Percentiles rank a stretch among this genome's conserved stretches.
Evolutionary conservation across 179 eudicot species (phyloP).

Genomic region (Vitellaria paradoxa): DNA sequence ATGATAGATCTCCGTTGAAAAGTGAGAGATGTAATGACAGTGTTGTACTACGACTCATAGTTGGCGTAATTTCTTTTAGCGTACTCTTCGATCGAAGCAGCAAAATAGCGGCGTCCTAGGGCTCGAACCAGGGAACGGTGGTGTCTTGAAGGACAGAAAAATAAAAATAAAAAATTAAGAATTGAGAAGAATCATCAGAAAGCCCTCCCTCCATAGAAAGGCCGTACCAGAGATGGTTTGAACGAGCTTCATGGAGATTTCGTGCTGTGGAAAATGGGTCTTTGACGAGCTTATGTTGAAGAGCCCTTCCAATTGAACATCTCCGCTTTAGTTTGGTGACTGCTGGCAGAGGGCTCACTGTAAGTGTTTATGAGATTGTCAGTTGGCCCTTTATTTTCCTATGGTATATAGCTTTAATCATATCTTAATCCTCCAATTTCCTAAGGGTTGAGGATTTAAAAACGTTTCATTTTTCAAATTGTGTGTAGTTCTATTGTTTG

Average conservation of each 20-base stretch:
- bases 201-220: background rate
- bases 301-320: no score
- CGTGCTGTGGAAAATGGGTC: no score
- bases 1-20: slow-evolving; percentile 64
- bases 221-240: slow-evolving; percentile 28
- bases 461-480: background rate
- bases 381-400: background rate
- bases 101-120: slow-evolving; percentile 46
- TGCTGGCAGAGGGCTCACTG: no score
- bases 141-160: slow-evolving; percentile 38
- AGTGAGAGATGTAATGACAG: slow-evolving; percentile 62
- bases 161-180: background rate
- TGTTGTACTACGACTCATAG: slow-evolving; percentile 75
- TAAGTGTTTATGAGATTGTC: no score
- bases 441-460: background rate
- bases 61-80: no score
- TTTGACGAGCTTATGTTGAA: no score
- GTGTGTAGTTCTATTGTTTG: background rate
- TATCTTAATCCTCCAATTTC: background rate
- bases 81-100: no score
- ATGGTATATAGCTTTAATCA: background rate
- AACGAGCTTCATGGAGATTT: slow-evolving; percentile 32
- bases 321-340: background rate
- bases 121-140: slow-evolving; percentile 37
- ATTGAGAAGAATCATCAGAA: background rate